Conservation (phyloP, 257 asterid genomes). For the Jaltomata sinuosa region DNA sequence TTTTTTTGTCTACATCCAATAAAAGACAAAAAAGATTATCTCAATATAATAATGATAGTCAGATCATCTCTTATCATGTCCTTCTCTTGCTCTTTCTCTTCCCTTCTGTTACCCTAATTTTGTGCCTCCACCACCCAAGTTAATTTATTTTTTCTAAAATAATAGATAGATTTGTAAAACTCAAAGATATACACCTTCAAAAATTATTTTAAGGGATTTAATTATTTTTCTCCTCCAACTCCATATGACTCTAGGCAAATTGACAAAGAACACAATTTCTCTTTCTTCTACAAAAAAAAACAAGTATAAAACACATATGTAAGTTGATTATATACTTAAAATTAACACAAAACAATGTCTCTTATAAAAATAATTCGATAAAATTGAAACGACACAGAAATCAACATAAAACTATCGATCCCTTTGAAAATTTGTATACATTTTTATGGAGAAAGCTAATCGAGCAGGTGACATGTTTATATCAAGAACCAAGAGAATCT, state of each 20-base stretch:
- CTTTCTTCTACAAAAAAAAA: neutral
- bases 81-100: too few relatives aligned
- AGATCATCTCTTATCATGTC: too few relatives aligned
- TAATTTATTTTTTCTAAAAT: neutral
- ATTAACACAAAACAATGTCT: neutral
- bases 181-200: neutral
- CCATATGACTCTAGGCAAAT: too few relatives aligned
- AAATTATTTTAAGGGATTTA: neutral
- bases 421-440: neutral
- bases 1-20: too few relatives aligned
- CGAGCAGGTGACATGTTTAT: neutral
- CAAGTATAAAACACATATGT: too few relatives aligned
- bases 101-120: too few relatives aligned
- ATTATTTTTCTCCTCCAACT: too few relatives aligned
- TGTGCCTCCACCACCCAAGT: neutral
- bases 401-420: neutral
- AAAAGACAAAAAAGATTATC: too few relatives aligned
- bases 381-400: neutral
- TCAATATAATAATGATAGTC: too few relatives aligned
- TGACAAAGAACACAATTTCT: neutral
- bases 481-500: neutral
- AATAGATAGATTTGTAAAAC: neutral
- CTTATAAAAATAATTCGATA: neutral
- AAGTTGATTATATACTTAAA: neutral
- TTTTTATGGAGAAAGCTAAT: neutral